Evolutionary conservation across 164 flowering plant genomes (phyloP).

Genomic region (Annona cherimola): DNA sequence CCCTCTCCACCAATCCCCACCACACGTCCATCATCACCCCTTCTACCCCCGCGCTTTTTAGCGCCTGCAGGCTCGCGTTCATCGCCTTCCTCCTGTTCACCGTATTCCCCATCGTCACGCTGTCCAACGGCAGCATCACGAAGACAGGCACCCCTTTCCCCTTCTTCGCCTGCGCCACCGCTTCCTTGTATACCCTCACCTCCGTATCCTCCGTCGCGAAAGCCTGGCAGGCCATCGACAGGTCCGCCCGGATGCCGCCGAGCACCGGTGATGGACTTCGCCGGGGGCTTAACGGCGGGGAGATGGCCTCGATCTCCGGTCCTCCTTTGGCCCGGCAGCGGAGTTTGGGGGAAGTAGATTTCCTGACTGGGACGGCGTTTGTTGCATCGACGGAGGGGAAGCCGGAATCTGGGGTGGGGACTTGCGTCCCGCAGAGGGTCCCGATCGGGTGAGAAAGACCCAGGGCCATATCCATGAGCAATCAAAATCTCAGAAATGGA

Average conservation of each 20-base stretch:
- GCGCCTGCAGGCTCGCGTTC: slow-evolving; percentile 77
- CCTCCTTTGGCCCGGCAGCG: slow-evolving; percentile 32
- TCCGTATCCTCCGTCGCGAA: slow-evolving; percentile 14
- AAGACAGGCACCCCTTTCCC: slow-evolving; percentile 77
- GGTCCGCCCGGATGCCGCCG: slow-evolving; percentile 44
- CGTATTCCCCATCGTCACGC: slow-evolving; percentile 62
- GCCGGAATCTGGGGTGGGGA: slow-evolving; percentile 19
- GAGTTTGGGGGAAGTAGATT: slow-evolving; percentile 29
- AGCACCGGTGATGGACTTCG: slow-evolving; percentile 39
- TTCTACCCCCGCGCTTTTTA: slow-evolving; percentile 92
- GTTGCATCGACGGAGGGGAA: slow-evolving; percentile 7
- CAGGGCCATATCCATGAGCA: slow-evolving; percentile 36
- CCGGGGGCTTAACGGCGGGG: slow-evolving; percentile 69
- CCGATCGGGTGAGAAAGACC: slow-evolving; percentile 51
- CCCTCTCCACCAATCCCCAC: slow-evolving; percentile 98
- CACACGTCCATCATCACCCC: slow-evolving; percentile 98
- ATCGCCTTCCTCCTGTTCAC: slow-evolving; percentile 81
- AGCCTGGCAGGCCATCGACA: slow-evolving; percentile 70
- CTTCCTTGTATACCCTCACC: slow-evolving; percentile 27
- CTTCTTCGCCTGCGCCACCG: slow-evolving; percentile 20
- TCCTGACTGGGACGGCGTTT: slow-evolving; percentile 42
- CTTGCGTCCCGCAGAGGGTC: slow-evolving; percentile 39
- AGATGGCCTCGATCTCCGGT: slow-evolving; percentile 27
- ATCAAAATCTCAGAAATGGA: background rate
- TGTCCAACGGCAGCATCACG: slow-evolving; percentile 97